Base-by-base conservation (phyloP, 2,329 filamentous ascomycete genomes). In the Fusarium sp. region DNA sequence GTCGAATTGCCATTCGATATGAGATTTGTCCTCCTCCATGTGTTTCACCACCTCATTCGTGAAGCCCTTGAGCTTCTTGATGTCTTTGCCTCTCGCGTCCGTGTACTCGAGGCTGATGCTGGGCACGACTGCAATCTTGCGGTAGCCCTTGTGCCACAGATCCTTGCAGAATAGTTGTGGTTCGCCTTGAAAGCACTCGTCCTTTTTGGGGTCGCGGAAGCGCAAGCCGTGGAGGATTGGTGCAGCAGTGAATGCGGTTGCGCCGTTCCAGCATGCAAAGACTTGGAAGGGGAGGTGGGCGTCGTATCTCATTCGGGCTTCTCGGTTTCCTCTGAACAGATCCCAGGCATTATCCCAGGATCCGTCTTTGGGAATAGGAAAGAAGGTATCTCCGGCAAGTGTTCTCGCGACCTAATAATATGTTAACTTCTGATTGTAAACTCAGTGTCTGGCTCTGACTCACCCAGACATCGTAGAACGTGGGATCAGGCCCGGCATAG, bases 201-300 rank as follows among this genome's bases (percentile, higher is more conserved):
- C 77, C 17, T 61, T 49, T 22, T 46, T 68, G 15, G 59, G 49
- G 10, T 76, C 70, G 3, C 87, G 80, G 69, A 89, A 89, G 8
- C 72, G 64, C 5, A 88, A 71, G 24, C 76, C 76, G 0, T 76
- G 75, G 0, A 76, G 77, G 7, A 86, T 64, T 4, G 89, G 71
- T 1, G 86, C 84, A 43, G 85, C 86, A 0, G 77, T 77, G 49
- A 89, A 83, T 0, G 80, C 82, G 0, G 80, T 79, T 0, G 83
- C 84, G 15, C 87, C 87, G 66, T 89, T 88, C 86, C 87, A 89
- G 75, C 87, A 89, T 1, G 86, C 75, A 55, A 87, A 89, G 0
- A 88, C 87, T 74, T 89, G 87, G 65, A 89, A 84, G 1, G 87
- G 86, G 20, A 77, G 75, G 30, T 77, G 74, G 1, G 67, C 68